Conservation (phyloP, 169 alveolate species). For the Theileria sp. region DNA sequence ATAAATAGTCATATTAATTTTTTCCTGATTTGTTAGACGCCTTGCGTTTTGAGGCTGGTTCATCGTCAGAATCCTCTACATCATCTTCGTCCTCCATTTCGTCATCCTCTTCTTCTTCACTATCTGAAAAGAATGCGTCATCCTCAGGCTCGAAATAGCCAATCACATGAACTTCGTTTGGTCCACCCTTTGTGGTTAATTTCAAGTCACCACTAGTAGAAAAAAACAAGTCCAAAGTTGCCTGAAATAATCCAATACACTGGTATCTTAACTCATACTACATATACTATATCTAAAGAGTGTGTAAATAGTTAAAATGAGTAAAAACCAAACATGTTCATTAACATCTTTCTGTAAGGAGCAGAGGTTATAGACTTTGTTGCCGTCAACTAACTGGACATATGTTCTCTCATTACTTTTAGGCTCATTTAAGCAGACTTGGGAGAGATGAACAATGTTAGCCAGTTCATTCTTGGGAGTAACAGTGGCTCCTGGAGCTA, state of each 20-base stretch:
- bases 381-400: conserved; percentile 83
- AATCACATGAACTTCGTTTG: conserved; percentile 85
- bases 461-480: conserved; percentile 66
- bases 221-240: conserved; percentile 83
- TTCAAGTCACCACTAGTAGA: conserved; percentile 79
- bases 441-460: conserved; percentile 79
- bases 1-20: neutral
- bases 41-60: conserved; percentile 67
- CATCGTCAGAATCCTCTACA: conserved; percentile 73
- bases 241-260: conserved; percentile 13
- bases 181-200: conserved; percentile 82
- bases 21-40: conserved; percentile 32
- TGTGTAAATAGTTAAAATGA: neutral
- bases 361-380: conserved; percentile 79
- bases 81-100: conserved; percentile 77
- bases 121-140: conserved; percentile 67
- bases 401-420: conserved; percentile 80
- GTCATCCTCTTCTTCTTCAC: conserved; percentile 81
- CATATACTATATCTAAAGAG: no score
- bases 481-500: conserved; percentile 64
- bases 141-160: conserved; percentile 87
- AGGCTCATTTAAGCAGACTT: conserved; percentile 86
- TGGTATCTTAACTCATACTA: no score
- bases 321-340: conserved; percentile 66
- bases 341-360: conserved; percentile 83